Conservation (phyloP, 768 basidiomycete species). For the Suillus decipiens region DNA sequence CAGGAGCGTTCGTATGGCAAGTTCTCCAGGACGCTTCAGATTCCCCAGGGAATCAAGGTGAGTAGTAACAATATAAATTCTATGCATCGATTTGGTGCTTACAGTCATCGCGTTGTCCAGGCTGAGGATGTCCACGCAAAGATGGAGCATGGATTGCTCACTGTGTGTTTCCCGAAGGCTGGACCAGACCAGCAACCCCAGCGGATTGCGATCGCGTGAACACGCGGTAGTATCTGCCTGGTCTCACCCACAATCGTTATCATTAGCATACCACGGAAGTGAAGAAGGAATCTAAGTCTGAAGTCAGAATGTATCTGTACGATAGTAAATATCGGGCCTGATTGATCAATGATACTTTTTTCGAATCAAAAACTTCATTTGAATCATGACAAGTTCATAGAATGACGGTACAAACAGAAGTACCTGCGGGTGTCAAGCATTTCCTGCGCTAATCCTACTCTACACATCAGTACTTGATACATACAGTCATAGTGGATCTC, state of each 20-base stretch:
- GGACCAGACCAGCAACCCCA: not conserved
- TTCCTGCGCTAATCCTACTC: too few species aligned
- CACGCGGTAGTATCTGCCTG: not conserved
- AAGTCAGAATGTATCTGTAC: not conserved
- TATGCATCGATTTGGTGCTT: too few species aligned
- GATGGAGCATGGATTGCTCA: too few species aligned
- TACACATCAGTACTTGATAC: too few species aligned
- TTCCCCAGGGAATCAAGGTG: conserved; percentile 53
- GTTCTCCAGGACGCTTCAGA: conserved; percentile 47
- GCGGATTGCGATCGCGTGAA: conserved; percentile 17
- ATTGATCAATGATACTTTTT: not conserved
- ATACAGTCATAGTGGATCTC: too few species aligned
- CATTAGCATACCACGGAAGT: not conserved
- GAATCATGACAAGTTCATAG: too few species aligned
- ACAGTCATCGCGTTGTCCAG: too few species aligned
- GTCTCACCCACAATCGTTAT: too few species aligned
- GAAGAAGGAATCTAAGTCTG: too few species aligned
- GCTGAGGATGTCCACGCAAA: too few species aligned
- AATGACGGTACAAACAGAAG: too few species aligned
- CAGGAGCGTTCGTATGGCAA: conserved; percentile 50
- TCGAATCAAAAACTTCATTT: not conserved
- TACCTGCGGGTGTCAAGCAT: too few species aligned
- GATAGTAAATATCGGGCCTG: not conserved
- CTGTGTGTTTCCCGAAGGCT: not conserved
- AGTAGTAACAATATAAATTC: not conserved